These are phyloP conservation scores for Tricholomella constricta DNA, from an alignment of 768 basidiomycete species.

Conservation along the genomic window DNA sequence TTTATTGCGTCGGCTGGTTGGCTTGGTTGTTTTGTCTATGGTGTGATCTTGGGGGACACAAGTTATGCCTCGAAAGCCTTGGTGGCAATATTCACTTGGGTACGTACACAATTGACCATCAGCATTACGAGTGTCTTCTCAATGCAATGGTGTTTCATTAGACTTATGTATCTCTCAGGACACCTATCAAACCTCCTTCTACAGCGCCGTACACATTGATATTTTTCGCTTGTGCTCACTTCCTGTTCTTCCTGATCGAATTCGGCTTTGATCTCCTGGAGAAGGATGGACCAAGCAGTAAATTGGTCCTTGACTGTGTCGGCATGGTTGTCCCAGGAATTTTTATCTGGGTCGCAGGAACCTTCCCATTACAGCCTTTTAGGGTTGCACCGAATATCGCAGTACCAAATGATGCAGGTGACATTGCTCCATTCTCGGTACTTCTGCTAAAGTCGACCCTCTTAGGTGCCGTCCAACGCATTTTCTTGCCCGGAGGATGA, in stretches of 20 bases:
- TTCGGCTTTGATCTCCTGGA: slow-evolving; percentile 33
- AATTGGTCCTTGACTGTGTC: slow-evolving; percentile 25
- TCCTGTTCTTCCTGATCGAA: slow-evolving; percentile 36
- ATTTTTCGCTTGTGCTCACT: slow-evolving; percentile 41
- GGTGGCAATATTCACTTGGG: slow-evolving; percentile 50
- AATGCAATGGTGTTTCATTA: slow-evolving; percentile 23
- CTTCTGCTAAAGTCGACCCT: slow-evolving; percentile 6
- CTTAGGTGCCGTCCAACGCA: slow-evolving; percentile 49
- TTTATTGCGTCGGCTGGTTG: slow-evolving; percentile 41
- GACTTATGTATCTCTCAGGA: slow-evolving; percentile 45
- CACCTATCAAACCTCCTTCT: slow-evolving; percentile 40
- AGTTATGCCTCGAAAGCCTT: slow-evolving; percentile 26
- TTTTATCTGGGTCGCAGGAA: slow-evolving; percentile 56
- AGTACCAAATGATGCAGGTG: slow-evolving; percentile 45
- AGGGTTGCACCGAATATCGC: slow-evolving; percentile 54
- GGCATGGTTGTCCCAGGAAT: slow-evolving; percentile 35
- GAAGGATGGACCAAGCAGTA: slow-evolving; percentile 4
- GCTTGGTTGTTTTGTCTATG: slow-evolving; percentile 44
- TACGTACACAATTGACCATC: slow-evolving; percentile 29
- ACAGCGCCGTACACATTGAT: slow-evolving; percentile 58
- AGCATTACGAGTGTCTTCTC: background rate
- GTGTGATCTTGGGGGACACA: slow-evolving; percentile 26
- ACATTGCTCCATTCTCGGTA: slow-evolving; percentile 3
- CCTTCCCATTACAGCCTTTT: slow-evolving; percentile 50
- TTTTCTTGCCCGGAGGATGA: slow-evolving; percentile 66